phyloP scores from a whole-genome alignment of 805 yeast species.

The Cyberlindnera nakhonratchasimensis region DNA sequence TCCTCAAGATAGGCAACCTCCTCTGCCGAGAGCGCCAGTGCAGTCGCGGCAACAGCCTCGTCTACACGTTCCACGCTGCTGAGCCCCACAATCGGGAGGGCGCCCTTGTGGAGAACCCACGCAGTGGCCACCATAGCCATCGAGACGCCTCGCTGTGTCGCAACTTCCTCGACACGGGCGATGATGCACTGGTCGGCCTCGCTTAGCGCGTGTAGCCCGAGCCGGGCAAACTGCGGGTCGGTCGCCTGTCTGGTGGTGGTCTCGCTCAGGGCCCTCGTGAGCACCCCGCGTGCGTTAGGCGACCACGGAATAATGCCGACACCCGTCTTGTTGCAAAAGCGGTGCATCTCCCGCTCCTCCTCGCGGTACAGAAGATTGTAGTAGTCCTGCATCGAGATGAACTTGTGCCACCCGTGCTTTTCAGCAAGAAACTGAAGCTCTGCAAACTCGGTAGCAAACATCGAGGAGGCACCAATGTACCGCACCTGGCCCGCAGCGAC shows the following conservation, averaged over 20 bases:
- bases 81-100: conserved; percentile 52
- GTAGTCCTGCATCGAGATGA: conserved; percentile 55
- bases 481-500: conserved; percentile 43
- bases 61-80: conserved; percentile 45
- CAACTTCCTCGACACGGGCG: conserved; percentile 47
- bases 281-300: conserved; percentile 52
- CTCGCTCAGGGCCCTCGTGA: conserved; percentile 41
- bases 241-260: conserved; percentile 11
- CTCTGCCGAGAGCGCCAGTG: conserved; percentile 10
- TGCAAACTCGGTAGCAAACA: conserved; percentile 40
- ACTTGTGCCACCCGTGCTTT: conserved; percentile 50
- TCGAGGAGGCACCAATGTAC: conserved; percentile 60
- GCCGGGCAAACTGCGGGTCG: conserved; percentile 12
- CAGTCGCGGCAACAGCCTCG: conserved; percentile 42
- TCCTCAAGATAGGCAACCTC: conserved; percentile 17
- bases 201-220: conserved; percentile 2
- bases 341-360: conserved; percentile 60
- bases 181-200: conserved; percentile 34
- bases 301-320: conserved; percentile 61
- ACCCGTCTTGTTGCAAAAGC: conserved; percentile 46
- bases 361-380: conserved; percentile 50
- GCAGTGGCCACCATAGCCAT: conserved; percentile 54
- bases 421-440: conserved; percentile 52
- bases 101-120: conserved; percentile 50
- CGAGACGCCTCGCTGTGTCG: conserved; percentile 41